phyloP scores from a whole-genome alignment of 495 filamentous ascomycete genomes.

The Penicillium ucsense region DNA sequence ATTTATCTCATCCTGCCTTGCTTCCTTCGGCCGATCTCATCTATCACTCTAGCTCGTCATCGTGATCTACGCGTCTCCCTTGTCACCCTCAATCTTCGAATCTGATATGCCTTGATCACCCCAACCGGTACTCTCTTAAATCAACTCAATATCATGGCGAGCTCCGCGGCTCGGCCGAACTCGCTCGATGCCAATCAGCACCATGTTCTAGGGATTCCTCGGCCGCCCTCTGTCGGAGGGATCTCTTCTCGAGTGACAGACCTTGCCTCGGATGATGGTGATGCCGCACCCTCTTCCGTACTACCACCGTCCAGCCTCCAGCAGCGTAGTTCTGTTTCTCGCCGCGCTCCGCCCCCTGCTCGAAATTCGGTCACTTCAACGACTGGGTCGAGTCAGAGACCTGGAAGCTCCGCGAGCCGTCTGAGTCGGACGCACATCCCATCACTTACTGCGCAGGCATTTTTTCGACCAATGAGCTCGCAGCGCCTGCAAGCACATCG shows the following conservation, averaged over 20 bases:
- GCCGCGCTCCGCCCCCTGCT: constrained; percentile 36
- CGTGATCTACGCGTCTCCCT: too few relatives aligned
- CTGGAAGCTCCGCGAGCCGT: constrained; percentile 56
- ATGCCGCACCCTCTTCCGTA: constrained; percentile 30
- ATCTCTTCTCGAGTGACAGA: constrained; percentile 85
- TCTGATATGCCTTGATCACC: too few relatives aligned
- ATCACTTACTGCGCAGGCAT: constrained; percentile 76
- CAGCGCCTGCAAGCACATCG: constrained; percentile 89
- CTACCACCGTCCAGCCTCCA: constrained; percentile 37
- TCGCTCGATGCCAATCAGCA: constrained; percentile 20
- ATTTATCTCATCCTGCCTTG: too few relatives aligned
- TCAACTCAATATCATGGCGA: constrained; percentile 14
- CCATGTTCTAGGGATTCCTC: constrained; percentile 33
- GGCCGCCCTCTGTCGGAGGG: constrained; percentile 41
- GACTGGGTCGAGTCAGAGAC: constrained; percentile 33
- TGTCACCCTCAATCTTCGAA: too few relatives aligned
- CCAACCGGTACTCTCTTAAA: neutral
- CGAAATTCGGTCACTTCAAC: constrained; percentile 19
- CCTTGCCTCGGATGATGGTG: constrained; percentile 48
- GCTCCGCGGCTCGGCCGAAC: constrained; percentile 17
- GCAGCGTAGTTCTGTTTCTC: constrained; percentile 36
- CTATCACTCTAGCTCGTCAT: too few relatives aligned
- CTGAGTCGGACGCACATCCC: constrained; percentile 86
- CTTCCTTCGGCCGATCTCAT: too few relatives aligned
- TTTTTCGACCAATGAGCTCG: constrained; percentile 95